Evolutionary conservation across 2,329 filamentous ascomycete genomes (phyloP).

Genomic region (Colletotrichum scovillei): DNA sequence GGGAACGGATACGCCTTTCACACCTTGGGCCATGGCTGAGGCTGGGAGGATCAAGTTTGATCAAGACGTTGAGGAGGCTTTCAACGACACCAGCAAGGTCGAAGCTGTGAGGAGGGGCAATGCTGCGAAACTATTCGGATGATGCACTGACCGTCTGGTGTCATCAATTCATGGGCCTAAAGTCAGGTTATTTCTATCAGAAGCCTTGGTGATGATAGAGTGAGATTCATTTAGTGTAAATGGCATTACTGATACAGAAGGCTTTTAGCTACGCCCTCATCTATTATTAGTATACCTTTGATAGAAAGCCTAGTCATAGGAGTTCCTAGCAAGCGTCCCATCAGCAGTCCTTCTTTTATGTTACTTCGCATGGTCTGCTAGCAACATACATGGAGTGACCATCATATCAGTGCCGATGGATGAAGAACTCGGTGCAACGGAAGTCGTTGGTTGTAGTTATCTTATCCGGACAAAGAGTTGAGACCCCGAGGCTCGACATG

Average conservation of each 20-base stretch:
- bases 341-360: neutral
- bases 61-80: neutral
- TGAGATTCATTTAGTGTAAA: no score
- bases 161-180: no score
- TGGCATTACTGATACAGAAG: no score
- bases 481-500: neutral
- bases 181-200: no score
- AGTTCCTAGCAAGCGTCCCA: neutral
- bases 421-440: neutral
- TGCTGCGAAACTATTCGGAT: neutral
- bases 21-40: conserved; percentile 25
- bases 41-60: neutral
- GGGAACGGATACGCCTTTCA: conserved; percentile 40
- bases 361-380: neutral
- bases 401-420: no score
- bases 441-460: neutral
- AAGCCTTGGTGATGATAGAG: no score
- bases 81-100: neutral
- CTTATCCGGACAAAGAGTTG: neutral
- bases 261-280: no score
- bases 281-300: no score
- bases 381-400: accelerated
- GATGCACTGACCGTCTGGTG: no score
- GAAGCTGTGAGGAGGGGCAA: conserved; percentile 5
- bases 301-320: no score